phyloP scores from a whole-genome alignment of 2,329 filamentous ascomycete genomes.

The Pseudogymnoascus sp. region DNA sequence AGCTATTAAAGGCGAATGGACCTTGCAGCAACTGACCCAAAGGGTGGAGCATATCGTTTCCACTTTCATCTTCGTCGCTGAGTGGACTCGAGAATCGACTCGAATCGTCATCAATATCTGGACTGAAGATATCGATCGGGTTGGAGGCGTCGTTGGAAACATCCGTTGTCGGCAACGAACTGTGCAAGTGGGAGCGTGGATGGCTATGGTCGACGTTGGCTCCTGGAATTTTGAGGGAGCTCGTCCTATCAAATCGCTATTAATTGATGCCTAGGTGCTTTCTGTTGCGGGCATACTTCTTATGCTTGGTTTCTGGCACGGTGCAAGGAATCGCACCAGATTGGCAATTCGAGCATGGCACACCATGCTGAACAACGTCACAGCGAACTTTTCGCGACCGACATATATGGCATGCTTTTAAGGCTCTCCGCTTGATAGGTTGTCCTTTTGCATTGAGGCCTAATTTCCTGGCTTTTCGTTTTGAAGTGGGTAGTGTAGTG shows the following conservation, averaged over 20 bases:
- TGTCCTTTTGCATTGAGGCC: not conserved
- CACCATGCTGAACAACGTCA: not conserved
- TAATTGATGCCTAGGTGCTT: not conserved
- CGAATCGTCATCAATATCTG: not conserved
- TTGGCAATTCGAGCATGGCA: slow-evolving; percentile 2
- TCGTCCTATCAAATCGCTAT: not conserved
- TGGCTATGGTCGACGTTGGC: not conserved
- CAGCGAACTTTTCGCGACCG: slow-evolving; percentile 4
- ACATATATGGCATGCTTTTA: not conserved
- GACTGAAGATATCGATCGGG: not conserved
- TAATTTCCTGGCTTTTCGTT: slow-evolving; percentile 3
- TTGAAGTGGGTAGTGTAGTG: not conserved
- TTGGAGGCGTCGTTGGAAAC: not conserved
- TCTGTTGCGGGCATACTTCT: not conserved
- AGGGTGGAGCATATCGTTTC: not conserved
- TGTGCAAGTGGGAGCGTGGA: not conserved
- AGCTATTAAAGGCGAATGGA: not conserved
- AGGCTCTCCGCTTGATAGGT: not conserved
- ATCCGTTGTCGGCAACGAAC: not conserved
- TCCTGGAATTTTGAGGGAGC: not conserved
- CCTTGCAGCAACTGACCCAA: not conserved
- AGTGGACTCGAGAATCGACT: not conserved
- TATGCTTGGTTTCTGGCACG: slow-evolving; percentile 3
- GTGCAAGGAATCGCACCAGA: not conserved
- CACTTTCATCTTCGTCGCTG: not conserved